Evolutionary conservation across 2,329 filamentous ascomycete genomes (phyloP).

Genomic region (Talaromyces sp.): DNA sequence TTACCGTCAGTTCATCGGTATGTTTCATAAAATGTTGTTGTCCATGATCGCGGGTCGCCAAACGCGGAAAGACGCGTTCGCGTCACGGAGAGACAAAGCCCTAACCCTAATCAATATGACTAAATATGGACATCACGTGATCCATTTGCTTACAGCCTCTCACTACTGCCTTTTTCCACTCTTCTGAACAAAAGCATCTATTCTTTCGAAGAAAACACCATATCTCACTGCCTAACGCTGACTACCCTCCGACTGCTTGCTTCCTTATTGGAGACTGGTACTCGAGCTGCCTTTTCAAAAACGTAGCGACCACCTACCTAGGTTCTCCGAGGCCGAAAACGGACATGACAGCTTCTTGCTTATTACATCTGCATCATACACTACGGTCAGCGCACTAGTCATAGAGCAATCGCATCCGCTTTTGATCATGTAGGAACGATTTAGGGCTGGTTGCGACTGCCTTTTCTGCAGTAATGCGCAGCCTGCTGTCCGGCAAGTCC

Average conservation of each 20-base stretch:
- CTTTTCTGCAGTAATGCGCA: not conserved
- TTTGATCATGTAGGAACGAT: not conserved
- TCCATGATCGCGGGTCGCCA: slow-evolving; percentile 9
- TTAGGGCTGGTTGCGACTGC: not conserved
- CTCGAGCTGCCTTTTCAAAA: not conserved
- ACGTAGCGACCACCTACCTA: not conserved
- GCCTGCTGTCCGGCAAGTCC: not conserved
- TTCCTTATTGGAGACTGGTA: not conserved
- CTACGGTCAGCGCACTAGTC: not conserved
- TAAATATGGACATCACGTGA: slow-evolving; percentile 4
- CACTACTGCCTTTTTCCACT: not conserved
- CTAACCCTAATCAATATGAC: slow-evolving; percentile 17
- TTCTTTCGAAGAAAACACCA: not conserved
- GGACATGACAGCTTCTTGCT: slow-evolving; percentile 2
- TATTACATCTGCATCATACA: slow-evolving; percentile 7
- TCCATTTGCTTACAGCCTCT: not conserved
- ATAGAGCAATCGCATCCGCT: not conserved
- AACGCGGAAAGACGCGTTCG: slow-evolving; percentile 12
- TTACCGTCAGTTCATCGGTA: not conserved
- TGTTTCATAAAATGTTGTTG: slow-evolving; percentile 1
- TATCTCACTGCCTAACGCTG: not conserved
- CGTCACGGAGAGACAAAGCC: not conserved
- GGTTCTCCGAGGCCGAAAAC: not conserved
- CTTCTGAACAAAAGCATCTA: not conserved
- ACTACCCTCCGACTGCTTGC: not conserved